Conservation (phyloP, 148 eudicot species). For the Cornus suecica region DNA sequence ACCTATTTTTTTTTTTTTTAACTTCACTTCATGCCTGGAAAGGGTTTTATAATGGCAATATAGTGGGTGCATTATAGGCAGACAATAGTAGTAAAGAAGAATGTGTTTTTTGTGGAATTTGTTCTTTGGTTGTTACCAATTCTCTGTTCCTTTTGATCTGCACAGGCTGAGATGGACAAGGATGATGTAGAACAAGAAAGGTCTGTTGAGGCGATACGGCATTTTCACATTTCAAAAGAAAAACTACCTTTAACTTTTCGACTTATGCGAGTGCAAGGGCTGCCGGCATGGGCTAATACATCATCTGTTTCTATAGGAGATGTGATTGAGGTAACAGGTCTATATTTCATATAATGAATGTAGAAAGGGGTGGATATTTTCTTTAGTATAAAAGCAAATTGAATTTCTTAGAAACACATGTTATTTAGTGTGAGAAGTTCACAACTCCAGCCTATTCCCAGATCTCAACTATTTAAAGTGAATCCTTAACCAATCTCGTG, state of each 20-base stretch:
- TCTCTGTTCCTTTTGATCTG: not conserved
- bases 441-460: not conserved
- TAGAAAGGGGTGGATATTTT: not conserved
- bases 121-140: not conserved
- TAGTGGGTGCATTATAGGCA: not conserved
- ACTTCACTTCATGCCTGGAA: not conserved
- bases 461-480: not conserved
- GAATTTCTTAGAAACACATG: not conserved
- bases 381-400: too few species aligned
- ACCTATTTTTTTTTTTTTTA: constrained; percentile 12
- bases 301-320: constrained; percentile 73
- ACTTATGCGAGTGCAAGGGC: constrained; percentile 70
- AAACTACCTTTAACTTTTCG: constrained; percentile 62
- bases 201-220: constrained; percentile 53
- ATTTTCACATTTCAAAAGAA: constrained; percentile 46
- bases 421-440: not conserved
- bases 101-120: not conserved
- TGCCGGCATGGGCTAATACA: constrained; percentile 82
- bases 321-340: constrained; percentile 63
- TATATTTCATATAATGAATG: not conserved
- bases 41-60: not conserved
- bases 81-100: not conserved
- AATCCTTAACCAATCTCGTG: not conserved
- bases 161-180: constrained; percentile 25
- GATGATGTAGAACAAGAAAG: constrained; percentile 24